Percentiles rank a stretch among this genome's conserved stretches.
Conservation (phyloP, 495 filamentous ascomycete genomes). For the Rostrohypoxylon terebratum region DNA sequence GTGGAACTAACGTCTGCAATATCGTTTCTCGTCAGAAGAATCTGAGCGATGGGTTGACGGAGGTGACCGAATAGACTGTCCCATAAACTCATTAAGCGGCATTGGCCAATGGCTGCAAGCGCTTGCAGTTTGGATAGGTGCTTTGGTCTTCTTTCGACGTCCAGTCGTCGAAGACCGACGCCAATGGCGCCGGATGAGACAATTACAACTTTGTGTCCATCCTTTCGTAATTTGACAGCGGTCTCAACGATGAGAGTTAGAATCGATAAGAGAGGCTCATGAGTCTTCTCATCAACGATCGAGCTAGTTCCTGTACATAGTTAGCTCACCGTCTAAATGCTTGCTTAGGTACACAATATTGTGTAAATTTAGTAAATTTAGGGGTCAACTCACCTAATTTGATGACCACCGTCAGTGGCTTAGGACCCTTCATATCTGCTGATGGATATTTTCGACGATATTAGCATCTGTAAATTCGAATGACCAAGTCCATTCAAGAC, state of each 20-base stretch:
- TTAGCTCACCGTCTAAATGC: conserved; percentile 19
- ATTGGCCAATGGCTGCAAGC: conserved; percentile 95
- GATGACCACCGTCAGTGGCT: conserved; percentile 83
- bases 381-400: conserved; percentile 79
- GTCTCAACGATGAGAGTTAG: conserved; percentile 93
- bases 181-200: conserved; percentile 98
- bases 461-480: conserved; percentile 28
- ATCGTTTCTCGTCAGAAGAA: conserved; percentile 94
- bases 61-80: conserved; percentile 90
- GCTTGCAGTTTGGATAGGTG: conserved; percentile 90
- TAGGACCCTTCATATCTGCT: conserved; percentile 63
- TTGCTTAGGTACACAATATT: conserved; percentile 1
- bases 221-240: conserved; percentile 81
- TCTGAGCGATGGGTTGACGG: conserved; percentile 90
- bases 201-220: conserved; percentile 93
- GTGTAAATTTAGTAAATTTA: conserved; percentile 2
- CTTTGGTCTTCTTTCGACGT: conserved; percentile 89
- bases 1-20: conserved; percentile 82
- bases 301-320: conserved; percentile 84
- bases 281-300: conserved; percentile 96
- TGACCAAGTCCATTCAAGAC: neutral
- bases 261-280: conserved; percentile 93
- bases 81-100: conserved; percentile 94
- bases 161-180: conserved; percentile 88
- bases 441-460: conserved; percentile 11